phyloP scores from a whole-genome alignment of 169 alveolate genomes.

The Neospora caninum region DNA sequence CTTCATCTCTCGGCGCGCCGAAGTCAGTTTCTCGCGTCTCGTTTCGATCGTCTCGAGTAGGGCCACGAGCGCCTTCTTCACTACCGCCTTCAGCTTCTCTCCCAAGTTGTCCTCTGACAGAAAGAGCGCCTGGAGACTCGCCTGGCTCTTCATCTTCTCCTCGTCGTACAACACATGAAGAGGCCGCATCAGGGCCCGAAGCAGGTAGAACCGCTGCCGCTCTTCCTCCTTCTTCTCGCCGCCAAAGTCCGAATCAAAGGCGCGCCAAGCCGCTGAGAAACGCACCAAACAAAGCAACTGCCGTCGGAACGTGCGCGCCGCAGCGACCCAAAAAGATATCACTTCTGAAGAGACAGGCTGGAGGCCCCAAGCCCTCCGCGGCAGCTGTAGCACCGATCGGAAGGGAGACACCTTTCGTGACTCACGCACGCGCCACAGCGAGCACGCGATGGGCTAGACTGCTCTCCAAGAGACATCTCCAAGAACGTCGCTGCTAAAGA shows the following conservation, averaged over 20 bases:
- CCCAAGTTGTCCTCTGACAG: background rate
- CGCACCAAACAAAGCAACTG: background rate
- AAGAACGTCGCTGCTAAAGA: too few species aligned
- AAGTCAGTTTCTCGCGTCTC: background rate
- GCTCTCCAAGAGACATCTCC: too few species aligned
- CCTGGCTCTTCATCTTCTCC: background rate
- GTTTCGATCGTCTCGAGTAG: background rate
- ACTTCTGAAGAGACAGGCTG: too few species aligned
- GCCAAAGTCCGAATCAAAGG: background rate
- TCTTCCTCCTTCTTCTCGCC: constrained; percentile 3
- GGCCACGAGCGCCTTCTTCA: background rate
- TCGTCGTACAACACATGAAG: constrained; percentile 18
- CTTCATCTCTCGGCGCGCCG: background rate
- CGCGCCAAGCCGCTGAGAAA: background rate
- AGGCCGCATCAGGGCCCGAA: constrained; percentile 4
- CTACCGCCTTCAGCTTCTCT: background rate
- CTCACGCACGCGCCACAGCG: too few species aligned
- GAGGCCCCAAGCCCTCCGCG: too few species aligned
- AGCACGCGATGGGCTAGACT: too few species aligned
- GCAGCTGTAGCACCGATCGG: too few species aligned
- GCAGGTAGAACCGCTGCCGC: background rate
- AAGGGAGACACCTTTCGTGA: too few species aligned
- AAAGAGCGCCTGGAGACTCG: background rate
- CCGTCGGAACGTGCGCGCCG: background rate
- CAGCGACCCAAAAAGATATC: too few species aligned